A percentile compares a stretch with the other conserved stretches of the same genome.
Conservation (phyloP, 306 rosid species). For the Pyrus pyrifolia region DNA sequence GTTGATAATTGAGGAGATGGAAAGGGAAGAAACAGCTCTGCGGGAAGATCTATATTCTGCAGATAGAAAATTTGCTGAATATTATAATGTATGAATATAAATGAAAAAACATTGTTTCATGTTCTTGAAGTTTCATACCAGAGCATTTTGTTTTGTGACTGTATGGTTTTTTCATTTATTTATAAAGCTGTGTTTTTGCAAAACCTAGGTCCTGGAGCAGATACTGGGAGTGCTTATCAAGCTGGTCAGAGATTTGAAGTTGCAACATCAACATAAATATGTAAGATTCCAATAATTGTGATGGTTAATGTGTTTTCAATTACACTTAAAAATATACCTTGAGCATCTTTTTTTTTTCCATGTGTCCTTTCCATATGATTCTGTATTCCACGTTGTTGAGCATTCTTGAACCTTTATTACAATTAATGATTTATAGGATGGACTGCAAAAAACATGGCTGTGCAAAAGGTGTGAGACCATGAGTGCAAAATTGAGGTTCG, state of each 20-base stretch:
- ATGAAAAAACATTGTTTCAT: not conserved
- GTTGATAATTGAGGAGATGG: slow-evolving; percentile 89
- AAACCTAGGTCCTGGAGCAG: slow-evolving; percentile 87
- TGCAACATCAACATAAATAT: slow-evolving; percentile 94
- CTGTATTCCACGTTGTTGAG: not conserved
- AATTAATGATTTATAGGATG: slow-evolving; percentile 50
- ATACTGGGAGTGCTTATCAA: slow-evolving; percentile 85
- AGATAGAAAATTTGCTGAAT: slow-evolving; percentile 94
- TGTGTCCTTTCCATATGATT: not conserved
- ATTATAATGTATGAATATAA: slow-evolving; percentile 57
- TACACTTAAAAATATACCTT: not conserved
- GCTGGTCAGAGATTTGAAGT: slow-evolving; percentile 95
- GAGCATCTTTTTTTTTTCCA: not conserved
- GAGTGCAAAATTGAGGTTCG: slow-evolving; percentile 95
- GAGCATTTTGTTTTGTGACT: not conserved
- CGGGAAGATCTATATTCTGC: slow-evolving; percentile 83
- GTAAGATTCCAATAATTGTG: slow-evolving; percentile 23
- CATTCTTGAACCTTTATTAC: slow-evolving; percentile 3
- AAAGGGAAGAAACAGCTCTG: slow-evolving; percentile 84
- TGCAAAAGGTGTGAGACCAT: slow-evolving; percentile 97
- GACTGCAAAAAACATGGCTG: slow-evolving; percentile 85
- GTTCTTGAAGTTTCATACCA: not conserved
- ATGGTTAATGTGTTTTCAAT: slow-evolving; percentile 3
- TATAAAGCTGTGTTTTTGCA: slow-evolving; percentile 9
- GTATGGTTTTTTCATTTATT: not conserved